phyloP scores from a whole-genome alignment of 2,329 filamentous ascomycete genomes.

The Cladophialophora immunda region DNA sequence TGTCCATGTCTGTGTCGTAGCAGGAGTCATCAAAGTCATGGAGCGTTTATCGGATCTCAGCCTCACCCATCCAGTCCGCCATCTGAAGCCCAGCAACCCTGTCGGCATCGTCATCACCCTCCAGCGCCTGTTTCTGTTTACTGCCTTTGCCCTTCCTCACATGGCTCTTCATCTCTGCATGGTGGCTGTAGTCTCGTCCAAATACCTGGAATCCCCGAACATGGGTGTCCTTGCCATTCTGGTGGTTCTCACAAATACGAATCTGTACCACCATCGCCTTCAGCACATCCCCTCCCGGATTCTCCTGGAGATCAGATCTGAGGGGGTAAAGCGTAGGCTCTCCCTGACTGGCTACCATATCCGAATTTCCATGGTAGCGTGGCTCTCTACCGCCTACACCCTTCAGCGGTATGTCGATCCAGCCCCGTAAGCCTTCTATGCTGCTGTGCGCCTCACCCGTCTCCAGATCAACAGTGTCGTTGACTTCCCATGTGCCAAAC shows the following conservation, averaged over 20 bases:
- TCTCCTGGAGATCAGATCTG: conserved; percentile 24
- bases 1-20: background rate
- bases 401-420: conserved; percentile 82
- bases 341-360: conserved; percentile 27
- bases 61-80: conserved; percentile 60
- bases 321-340: conserved; percentile 28
- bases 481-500: conserved; percentile 81
- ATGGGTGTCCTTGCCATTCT: conserved; percentile 99
- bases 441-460: conserved; percentile 40
- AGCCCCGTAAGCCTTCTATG: conserved; percentile 66
- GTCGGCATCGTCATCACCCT: conserved; percentile 43
- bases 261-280: conserved; percentile 91
- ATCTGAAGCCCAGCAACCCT: conserved; percentile 49
- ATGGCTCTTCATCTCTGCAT: conserved; percentile 38
- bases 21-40: conserved; percentile 19
- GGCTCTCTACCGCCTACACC: conserved; percentile 63
- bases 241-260: conserved; percentile 92
- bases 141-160: conserved; percentile 28
- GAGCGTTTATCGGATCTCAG: conserved; percentile 52
- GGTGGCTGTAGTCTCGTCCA: conserved; percentile 54
- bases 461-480: conserved; percentile 63
- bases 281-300: conserved; percentile 72
- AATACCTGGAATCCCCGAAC: conserved; percentile 91
- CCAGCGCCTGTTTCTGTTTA: conserved; percentile 19
- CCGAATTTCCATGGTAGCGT: conserved; percentile 36